These are phyloP conservation scores for Papiliotrema fonsecae DNA, from an alignment of 1,284 basidiomycete species.

Conservation along the genomic window DNA sequence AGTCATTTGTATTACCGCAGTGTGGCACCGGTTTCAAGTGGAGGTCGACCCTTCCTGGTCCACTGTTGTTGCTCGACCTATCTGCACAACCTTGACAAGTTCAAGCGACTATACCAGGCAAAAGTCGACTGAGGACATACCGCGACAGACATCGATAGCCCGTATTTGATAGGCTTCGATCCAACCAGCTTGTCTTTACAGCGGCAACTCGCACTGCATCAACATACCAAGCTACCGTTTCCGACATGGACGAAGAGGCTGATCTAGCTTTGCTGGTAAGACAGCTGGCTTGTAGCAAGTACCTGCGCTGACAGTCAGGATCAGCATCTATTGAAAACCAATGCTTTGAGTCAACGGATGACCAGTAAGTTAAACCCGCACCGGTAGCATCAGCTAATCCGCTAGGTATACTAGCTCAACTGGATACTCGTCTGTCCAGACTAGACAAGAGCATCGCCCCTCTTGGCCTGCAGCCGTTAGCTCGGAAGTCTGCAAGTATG, in stretches of 20 bases:
- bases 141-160: no score
- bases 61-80: no score
- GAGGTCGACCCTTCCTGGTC: no score
- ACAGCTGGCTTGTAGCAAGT: background rate
- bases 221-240: no score
- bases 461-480: conserved; percentile 40
- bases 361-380: conserved; percentile 27
- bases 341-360: conserved; percentile 45
- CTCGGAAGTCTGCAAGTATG: conserved; percentile 33
- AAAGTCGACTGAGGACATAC: no score
- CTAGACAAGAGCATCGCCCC: conserved; percentile 47
- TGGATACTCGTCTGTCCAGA: conserved; percentile 42
- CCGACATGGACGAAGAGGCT: conserved; percentile 47
- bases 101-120: no score
- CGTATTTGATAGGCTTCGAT: no score
- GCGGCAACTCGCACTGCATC: no score
- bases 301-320: conserved; percentile 29
- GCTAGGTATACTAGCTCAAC: conserved; percentile 41
- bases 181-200: no score
- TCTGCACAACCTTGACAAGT: no score
- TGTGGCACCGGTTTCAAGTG: background rate
- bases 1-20: no score
- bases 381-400: background rate
- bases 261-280: conserved; percentile 42
- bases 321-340: conserved; percentile 47